These are phyloP conservation scores for Plantago elongata DNA, from an alignment of 257 asterid species.

Conservation along the genomic window DNA sequence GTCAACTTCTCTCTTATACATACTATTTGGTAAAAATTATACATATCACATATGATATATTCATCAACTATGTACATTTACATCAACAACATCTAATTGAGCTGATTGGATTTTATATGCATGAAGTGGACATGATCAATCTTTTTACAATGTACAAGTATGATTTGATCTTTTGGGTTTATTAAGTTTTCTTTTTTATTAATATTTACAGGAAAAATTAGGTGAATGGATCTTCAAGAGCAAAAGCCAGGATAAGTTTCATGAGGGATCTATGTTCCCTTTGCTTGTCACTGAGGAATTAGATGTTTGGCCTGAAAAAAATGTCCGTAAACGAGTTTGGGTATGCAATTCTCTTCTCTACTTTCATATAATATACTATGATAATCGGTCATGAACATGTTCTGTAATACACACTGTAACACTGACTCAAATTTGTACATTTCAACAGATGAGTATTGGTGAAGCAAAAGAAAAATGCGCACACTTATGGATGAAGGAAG, in stretches of 20 bases:
- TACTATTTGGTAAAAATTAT: conserved; percentile 1
- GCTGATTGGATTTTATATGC: too few species aligned
- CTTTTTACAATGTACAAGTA: too few species aligned
- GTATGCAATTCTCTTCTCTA: conserved; percentile 25
- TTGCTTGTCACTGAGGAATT: conserved; percentile 67
- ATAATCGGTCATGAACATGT: too few species aligned
- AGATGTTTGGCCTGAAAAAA: conserved; percentile 90
- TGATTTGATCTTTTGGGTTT: not conserved
- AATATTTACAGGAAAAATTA: conserved; percentile 46
- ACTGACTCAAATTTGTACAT: not conserved
- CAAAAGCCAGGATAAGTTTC: conserved; percentile 78
- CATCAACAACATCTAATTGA: conserved; percentile 14
- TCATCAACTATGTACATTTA: not conserved
- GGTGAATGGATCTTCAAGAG: conserved; percentile 90
- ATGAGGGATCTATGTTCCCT: conserved; percentile 83
- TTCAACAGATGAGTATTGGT: conserved; percentile 49
- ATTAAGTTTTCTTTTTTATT: not conserved
- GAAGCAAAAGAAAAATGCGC: conserved; percentile 72
- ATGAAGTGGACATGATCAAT: too few species aligned
- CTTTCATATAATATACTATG: too few species aligned
- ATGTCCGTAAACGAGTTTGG: conserved; percentile 71
- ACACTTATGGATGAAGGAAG: conserved; percentile 87
- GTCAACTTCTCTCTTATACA: not conserved
- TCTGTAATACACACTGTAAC: too few species aligned
- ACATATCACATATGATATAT: too few species aligned